Conservation (phyloP, 495 filamentous ascomycete species). For the Hypoxylon trugodes region DNA sequence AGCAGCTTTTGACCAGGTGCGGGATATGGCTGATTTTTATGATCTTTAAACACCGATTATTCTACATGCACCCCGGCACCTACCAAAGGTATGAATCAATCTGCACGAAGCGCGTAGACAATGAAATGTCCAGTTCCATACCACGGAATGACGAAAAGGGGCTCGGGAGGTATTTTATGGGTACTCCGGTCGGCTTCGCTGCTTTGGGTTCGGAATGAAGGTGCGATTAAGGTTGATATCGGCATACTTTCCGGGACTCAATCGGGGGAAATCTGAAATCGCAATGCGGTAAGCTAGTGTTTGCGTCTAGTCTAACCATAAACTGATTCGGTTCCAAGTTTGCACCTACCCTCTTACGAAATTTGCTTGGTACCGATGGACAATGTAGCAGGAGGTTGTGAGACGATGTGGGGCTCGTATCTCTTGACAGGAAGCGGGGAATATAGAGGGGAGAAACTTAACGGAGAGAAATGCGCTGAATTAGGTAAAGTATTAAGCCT, state of each 20-base stretch:
- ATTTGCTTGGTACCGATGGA: neutral
- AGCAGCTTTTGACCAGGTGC: no score
- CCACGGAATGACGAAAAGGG: no score
- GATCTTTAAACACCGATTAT: no score
- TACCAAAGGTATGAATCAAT: no score
- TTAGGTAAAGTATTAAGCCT: slow-evolving; percentile 28
- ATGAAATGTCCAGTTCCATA: no score
- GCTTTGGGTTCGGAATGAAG: neutral
- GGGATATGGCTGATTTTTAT: no score
- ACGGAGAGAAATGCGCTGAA: neutral
- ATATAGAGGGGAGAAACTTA: neutral
- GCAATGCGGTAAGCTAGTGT: neutral
- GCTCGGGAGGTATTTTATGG: no score
- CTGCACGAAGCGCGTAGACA: no score
- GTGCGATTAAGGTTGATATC: neutral
- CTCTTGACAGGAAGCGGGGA: neutral
- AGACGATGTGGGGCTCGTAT: neutral
- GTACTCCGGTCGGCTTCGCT: neutral
- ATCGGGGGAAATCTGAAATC: neutral
- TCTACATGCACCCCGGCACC: no score
- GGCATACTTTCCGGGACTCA: neutral
- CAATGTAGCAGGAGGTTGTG: no score
- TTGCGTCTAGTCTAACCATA: no score
- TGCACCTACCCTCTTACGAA: no score
- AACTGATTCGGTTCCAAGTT: neutral